phyloP scores from a whole-genome alignment of 768 basidiomycete genomes.

The Gloeophyllum trabeum region DNA sequence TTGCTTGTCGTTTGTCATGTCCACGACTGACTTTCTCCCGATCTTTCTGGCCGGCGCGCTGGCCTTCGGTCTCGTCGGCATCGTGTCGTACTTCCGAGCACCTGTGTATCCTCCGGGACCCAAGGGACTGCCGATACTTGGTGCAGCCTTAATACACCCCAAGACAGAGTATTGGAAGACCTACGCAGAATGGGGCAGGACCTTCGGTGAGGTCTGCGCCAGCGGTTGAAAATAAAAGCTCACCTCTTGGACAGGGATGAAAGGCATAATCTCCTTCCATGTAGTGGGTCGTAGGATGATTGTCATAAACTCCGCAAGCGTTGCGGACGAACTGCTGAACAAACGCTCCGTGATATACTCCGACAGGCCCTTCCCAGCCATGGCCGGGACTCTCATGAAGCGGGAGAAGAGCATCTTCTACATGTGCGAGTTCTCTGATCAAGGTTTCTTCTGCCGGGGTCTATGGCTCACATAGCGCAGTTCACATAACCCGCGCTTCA shows the following conservation, averaged over 20 bases:
- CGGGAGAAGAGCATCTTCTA: slow-evolving; percentile 23
- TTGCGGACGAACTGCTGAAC: slow-evolving; percentile 26
- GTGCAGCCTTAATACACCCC: neutral
- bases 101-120: neutral
- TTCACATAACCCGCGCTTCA: neutral
- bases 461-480: slow-evolving; percentile 5
- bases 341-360: slow-evolving; percentile 18
- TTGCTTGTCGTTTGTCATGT: too few species aligned
- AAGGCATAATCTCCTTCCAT: neutral
- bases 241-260: neutral
- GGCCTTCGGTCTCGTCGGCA: too few species aligned
- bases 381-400: too few species aligned
- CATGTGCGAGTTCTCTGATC: slow-evolving; percentile 9
- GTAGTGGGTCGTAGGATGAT: slow-evolving; percentile 7
- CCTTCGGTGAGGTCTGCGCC: neutral
- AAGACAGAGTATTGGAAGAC: neutral
- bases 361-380: slow-evolving; percentile 8
- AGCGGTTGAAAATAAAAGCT: neutral
- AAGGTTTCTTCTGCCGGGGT: slow-evolving; percentile 3
- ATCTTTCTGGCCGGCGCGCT: too few species aligned
- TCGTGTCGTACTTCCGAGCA: too few species aligned
- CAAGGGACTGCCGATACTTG: neutral
- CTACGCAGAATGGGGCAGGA: neutral
- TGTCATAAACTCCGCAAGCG: slow-evolving; percentile 19
- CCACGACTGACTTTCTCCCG: too few species aligned